Conservation (phyloP, 352 stramenopile species). For the Elongisporangium undulatum region DNA sequence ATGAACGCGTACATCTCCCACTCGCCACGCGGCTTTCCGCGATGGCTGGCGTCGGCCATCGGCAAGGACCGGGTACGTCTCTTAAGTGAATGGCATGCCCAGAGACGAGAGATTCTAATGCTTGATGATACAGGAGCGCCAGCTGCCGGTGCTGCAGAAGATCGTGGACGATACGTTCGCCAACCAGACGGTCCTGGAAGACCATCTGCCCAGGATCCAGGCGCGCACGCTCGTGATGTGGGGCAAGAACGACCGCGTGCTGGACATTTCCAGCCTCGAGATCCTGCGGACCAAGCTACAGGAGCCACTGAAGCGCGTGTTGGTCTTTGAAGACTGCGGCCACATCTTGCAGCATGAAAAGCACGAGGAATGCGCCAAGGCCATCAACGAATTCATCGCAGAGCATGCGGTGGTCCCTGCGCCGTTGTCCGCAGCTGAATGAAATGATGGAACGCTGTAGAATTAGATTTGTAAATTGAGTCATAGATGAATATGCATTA, state of each 20-base stretch:
- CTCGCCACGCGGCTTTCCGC: conserved; percentile 21
- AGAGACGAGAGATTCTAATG: background rate
- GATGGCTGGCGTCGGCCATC: conserved; percentile 13
- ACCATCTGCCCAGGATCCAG: conserved; percentile 44
- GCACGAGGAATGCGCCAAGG: conserved; percentile 35
- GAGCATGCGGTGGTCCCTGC: conserved; percentile 1
- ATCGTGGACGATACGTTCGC: conserved; percentile 52
- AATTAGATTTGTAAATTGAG: background rate
- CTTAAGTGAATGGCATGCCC: background rate
- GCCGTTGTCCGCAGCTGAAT: background rate
- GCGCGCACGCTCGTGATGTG: conserved; percentile 57
- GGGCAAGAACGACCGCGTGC: conserved; percentile 59
- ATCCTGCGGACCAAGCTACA: conserved; percentile 48
- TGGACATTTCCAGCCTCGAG: conserved; percentile 57
- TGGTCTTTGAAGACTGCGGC: conserved; percentile 55
- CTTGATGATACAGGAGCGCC: conserved; percentile 15
- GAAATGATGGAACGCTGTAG: background rate
- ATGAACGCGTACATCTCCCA: conserved; percentile 29
- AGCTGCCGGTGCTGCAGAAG: conserved; percentile 42
- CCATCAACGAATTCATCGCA: conserved; percentile 57
- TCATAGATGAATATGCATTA: background rate
- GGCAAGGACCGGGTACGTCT: conserved; percentile 18
- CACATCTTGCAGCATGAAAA: conserved; percentile 61
- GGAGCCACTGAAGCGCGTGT: conserved; percentile 28
- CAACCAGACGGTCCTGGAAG: conserved; percentile 52